Percentiles rank a stretch among this genome's conserved stretches.
phyloP scores from a whole-genome alignment of 108 stramenopile species.

The Fistulifera pelliculosa region DNA sequence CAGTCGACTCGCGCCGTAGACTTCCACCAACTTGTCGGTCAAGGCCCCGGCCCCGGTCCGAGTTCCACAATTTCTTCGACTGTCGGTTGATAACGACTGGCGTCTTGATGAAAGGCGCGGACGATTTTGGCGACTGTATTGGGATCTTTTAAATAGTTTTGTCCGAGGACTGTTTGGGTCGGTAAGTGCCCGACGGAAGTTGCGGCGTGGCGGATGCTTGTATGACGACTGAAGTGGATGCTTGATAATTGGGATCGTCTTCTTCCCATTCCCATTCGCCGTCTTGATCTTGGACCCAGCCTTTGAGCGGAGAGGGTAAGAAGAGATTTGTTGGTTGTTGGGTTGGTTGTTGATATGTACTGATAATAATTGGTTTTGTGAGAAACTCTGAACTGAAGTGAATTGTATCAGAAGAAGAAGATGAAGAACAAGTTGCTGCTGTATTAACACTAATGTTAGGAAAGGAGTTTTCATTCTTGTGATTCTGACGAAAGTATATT shows the following conservation, averaged over 20 bases:
- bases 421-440: no score
- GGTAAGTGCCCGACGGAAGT: conserved; percentile 62
- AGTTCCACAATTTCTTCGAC: conserved; percentile 63
- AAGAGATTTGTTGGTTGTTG: no score
- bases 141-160: conserved; percentile 90
- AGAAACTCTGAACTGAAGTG: no score
- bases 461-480: no score
- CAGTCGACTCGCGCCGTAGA: conserved; percentile 57
- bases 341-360: no score
- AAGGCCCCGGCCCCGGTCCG: conserved; percentile 95
- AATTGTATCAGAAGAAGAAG: no score
- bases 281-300: conserved; percentile 62
- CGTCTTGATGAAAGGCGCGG: conserved; percentile 75
- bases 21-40: conserved; percentile 73
- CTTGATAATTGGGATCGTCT: conserved; percentile 44
- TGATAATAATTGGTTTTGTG: no score
- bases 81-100: conserved; percentile 19
- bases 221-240: conserved; percentile 10
- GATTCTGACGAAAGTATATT: no score
- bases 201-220: conserved; percentile 57
- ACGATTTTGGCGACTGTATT: conserved; percentile 94
- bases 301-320: conserved; percentile 13
- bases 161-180: conserved; percentile 95
- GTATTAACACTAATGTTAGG: no score
- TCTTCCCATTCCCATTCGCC: conserved; percentile 88